A percentile compares a stretch with the other conserved stretches of the same genome.
phyloP scores from a whole-genome alignment of 108 stramenopile genomes.

The Chaetoceros muelleri region DNA sequence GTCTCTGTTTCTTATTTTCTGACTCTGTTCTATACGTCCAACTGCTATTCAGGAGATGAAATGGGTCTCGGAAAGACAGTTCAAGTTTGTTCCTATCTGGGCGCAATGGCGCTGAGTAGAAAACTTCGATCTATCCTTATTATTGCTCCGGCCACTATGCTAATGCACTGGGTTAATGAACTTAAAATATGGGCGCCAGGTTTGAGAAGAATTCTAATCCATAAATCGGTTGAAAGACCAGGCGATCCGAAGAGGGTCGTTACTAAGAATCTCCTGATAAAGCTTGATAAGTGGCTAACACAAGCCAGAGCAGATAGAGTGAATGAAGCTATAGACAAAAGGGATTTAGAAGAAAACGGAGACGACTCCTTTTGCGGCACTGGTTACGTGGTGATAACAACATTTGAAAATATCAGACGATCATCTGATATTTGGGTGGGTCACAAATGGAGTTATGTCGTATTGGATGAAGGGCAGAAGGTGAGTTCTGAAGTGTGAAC shows the following conservation, averaged over 20 bases:
- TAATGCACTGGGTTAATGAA: conserved; percentile 91
- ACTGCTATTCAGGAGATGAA: no score
- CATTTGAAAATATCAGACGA: conserved; percentile 85
- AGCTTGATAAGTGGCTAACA: conserved; percentile 48
- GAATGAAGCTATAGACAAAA: conserved; percentile 67
- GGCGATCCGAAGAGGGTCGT: conserved; percentile 21
- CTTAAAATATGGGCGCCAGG: conserved; percentile 88
- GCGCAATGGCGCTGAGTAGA: conserved; percentile 68
- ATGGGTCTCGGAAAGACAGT: conserved; percentile 94
- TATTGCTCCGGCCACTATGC: conserved; percentile 87
- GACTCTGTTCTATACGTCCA: not conserved
- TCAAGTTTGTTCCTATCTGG: conserved; percentile 83
- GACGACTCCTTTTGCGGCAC: conserved; percentile 63
- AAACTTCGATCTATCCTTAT: conserved; percentile 66
- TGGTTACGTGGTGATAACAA: conserved; percentile 77
- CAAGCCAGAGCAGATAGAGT: conserved; percentile 41
- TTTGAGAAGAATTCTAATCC: conserved; percentile 65
- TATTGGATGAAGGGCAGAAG: conserved; percentile 94
- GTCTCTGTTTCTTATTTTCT: not conserved
- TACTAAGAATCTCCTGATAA: conserved; percentile 24
- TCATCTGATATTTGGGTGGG: conserved; percentile 51
- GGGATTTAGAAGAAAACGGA: conserved; percentile 36
- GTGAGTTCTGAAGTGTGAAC: not conserved
- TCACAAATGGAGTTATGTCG: conserved; percentile 84
- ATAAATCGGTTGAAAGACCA: conserved; percentile 64